phyloP scores from a whole-genome alignment of 257 asterid species.

The Hygrophila difformis region DNA sequence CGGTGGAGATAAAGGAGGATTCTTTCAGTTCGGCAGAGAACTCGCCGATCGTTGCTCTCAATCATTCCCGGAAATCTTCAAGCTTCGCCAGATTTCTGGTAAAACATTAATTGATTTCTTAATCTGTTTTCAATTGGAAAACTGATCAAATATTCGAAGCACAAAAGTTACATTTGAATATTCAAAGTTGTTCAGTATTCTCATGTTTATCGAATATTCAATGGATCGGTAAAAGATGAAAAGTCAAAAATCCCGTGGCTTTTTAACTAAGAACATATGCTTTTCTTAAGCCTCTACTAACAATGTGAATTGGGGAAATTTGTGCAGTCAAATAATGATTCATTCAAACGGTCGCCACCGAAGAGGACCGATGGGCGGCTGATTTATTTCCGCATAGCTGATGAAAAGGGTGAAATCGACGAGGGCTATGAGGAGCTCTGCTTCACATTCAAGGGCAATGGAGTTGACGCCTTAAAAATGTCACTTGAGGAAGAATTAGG shows the following conservation, averaged over 20 bases:
- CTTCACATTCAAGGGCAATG: conserved; percentile 60
- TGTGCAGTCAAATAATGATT: conserved; percentile 72
- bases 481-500: conserved; percentile 60
- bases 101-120: not conserved
- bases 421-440: conserved; percentile 55
- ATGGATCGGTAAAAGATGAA: not conserved
- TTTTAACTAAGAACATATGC: not conserved
- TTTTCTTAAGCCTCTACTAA: too few relatives aligned
- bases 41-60: conserved; percentile 45
- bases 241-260: too few relatives aligned
- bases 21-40: conserved; percentile 45
- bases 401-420: conserved; percentile 62
- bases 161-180: not conserved
- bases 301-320: too few relatives aligned
- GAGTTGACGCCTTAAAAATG: conserved; percentile 42
- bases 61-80: conserved; percentile 43
- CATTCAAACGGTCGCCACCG: conserved; percentile 49
- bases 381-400: conserved; percentile 45
- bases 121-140: not conserved
- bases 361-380: conserved; percentile 59
- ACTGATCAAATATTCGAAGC: conserved; percentile 1
- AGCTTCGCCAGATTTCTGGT: conserved; percentile 74
- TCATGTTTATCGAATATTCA: conserved; percentile 1
- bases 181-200: not conserved
- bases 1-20: conserved; percentile 28